These are phyloP conservation scores for Citrus sinensis DNA, from an alignment of 345 rosid species.

Conservation along the genomic window DVS_A1.0 CM039161.1:16910001-16910500, in stretches of 20 bases:
- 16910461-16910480: conserved; percentile 69
- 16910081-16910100: too few relatives aligned
- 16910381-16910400: conserved; percentile 97
- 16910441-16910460: conserved; percentile 87
- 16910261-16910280: not conserved
- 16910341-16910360: conserved; percentile 6
- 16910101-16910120: too few relatives aligned
- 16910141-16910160: too few relatives aligned
- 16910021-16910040: not conserved
- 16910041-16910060: too few relatives aligned
- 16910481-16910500: conserved; percentile 64
- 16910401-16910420: conserved; percentile 83
- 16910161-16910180: not conserved
- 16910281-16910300: not conserved
- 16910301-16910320: not conserved
- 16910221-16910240: not conserved
- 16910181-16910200: too few relatives aligned
- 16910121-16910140: too few relatives aligned
- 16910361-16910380: conserved; percentile 37
- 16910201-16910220: too few relatives aligned
- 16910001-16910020: too few relatives aligned
- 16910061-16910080: too few relatives aligned
- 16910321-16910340: not conserved
- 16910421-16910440: conserved; percentile 91
- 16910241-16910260: not conserved